Base-by-base conservation (phyloP, 768 basidiomycete species). In the Sporobolomyces pararoseus region DNA sequence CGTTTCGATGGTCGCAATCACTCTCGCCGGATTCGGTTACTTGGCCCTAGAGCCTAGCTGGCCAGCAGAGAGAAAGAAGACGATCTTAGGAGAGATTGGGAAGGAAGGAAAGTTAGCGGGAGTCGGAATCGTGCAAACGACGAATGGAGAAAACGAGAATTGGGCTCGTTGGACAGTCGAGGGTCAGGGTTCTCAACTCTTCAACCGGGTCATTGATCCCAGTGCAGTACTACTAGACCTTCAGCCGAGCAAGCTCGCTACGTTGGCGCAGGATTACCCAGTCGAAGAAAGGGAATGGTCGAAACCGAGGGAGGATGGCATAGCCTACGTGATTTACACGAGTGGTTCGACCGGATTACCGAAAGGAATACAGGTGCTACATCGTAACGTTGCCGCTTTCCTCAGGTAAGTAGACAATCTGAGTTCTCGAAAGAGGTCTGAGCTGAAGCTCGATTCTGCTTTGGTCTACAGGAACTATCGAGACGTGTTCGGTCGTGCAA, bases 261-360 rank as follows among this genome's bases (percentile, higher is more conserved):
- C 29, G 23, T 16, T 32, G 29, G 58, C 19, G 17, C 12, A 32
- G 39, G 19, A n/a, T 13, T 47, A 32, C 44, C 66, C 25, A 17
- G 9, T 27, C 23, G 44, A 50, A 10, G 21, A 34, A 32, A 29
- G 59, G 19, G 37, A 32, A 12, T 34, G 46, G 46, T 3, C 29
- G 6, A 23, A 25, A 25, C 23, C 34, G 25, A 52, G 19, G 32
- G 42, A 32, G n/a, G 53, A 61, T 23, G 69, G 53, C n/a, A 47
- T 68, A 23, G 72, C 72, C 1, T 74, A 74, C 23, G 51, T 74
- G 10, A 70, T 74, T 42, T 74, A 70, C 42, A 74, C 72, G 39
- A 67, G 65, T 29, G 72, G 72, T 6, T 65, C 65, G 25, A 74
- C 72, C 17, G 72, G 72, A 5, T 59, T 55, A 19, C 72, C 72